These are phyloP conservation scores for Lathyrus aphaca DNA, from an alignment of 306 rosid genomes.

Conservation along the genomic window DNA sequence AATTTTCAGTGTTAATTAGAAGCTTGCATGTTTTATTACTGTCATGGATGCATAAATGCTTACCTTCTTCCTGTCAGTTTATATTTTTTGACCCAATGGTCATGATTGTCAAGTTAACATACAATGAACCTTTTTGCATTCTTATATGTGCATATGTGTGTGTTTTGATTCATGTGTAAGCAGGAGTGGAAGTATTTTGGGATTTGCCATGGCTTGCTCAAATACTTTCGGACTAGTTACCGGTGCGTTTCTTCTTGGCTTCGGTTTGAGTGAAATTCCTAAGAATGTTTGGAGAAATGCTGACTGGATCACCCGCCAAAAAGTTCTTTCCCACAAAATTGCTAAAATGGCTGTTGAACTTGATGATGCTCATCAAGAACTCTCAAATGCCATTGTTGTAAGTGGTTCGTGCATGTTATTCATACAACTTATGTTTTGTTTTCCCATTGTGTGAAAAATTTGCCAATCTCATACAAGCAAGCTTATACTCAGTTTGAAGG, in stretches of 20 bases:
- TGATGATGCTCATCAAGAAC: constrained; percentile 94
- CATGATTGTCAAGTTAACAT: constrained; percentile 29
- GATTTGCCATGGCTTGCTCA: constrained; percentile 96
- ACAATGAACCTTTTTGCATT: constrained; percentile 8
- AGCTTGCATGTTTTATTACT: constrained; percentile 17
- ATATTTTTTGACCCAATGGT: constrained; percentile 15
- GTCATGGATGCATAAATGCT: constrained; percentile 15
- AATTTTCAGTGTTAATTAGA: background rate
- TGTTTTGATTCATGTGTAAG: constrained; percentile 33
- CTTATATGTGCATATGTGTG: background rate
- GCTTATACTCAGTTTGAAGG: background rate
- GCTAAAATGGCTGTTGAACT: constrained; percentile 95
- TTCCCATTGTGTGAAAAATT: constrained; percentile 8
- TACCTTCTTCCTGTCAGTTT: constrained; percentile 20
- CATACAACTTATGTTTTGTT: constrained; percentile 18
- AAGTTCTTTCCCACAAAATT: constrained; percentile 95
- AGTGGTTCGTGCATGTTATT: constrained; percentile 32
- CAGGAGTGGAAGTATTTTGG: constrained; percentile 78
- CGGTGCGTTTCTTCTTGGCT: constrained; percentile 99
- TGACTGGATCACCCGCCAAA: constrained; percentile 87
- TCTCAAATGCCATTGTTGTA: constrained; percentile 95
- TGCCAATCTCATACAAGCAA: constrained; percentile 10
- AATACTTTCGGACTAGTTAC: constrained; percentile 98
- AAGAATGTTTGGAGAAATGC: constrained; percentile 88
- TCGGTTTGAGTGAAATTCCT: constrained; percentile 96